Base-by-base conservation (phyloP, 2,329 filamentous ascomycete species). In the Penicillium vulpinum region DNA sequence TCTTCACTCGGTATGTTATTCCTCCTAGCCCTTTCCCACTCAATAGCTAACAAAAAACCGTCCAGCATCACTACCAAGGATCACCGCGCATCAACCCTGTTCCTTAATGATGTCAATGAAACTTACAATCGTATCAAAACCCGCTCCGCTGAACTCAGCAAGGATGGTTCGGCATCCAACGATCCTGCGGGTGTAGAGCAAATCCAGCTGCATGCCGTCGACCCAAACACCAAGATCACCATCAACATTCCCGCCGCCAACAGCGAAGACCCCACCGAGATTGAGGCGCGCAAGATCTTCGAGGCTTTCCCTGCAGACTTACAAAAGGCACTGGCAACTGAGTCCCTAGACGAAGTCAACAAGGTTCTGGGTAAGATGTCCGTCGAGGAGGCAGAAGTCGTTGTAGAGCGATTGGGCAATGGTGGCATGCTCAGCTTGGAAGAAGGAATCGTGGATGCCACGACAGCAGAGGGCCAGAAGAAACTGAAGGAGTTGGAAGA, bases 181-280 rank as follows among this genome's bases (percentile, higher is more conserved):
- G 79, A 79, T 8, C 76, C 77, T 2, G 85, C 82, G 24, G 91
- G 88, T 21, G 89, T 96, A 10, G 94, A 99, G 78, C 93, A 97
- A 75, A 99, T 99, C 65, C 95, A 99, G 76, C 83, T 99, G 45
- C 94, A 99, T 72, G 93, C 94, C 15, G 92, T 99, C 11, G 92
- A 97, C 73, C 93, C 93, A 0, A 89, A 89, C 46, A 97, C 93
- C 3, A 88, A 90, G 59, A 97, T 99, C 73, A 90, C 90, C 71
- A 97, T 97, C 74, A 85, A 78, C 53, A 88, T 96, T 38, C 93
- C 94, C 13, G 81, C 88, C 0, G 80, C 81, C 38, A 81, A 85
- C 24, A 89, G 87, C 66, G 81, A 86, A 24, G 86, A 92, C 51
- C 83, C 85, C 1, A 78, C 77, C 8, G 80, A 82, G 36, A 81